Evolutionary conservation across 2,329 filamentous ascomycete genomes (phyloP), one percentile per base, ranked within the genome.

Genomic region (Alternaria gaisen): DNA sequence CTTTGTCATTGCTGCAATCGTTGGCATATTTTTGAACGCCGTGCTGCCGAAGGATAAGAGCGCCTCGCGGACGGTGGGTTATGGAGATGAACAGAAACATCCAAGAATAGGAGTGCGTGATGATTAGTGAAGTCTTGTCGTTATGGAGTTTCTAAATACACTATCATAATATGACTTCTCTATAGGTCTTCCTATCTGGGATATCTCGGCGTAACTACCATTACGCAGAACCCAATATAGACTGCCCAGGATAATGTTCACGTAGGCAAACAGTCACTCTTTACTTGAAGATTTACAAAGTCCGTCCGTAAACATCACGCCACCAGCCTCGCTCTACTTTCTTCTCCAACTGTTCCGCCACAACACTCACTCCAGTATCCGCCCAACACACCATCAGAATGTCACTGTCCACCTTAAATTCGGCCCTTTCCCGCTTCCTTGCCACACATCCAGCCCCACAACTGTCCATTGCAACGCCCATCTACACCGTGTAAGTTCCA

Each of bases 1-100:
- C 0, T 80, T 80, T 58, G 80, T 81, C 56, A 73, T 83, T 51
- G 80, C 80, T 5, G 80, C 64, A 32, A 66, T 75, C 38, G 67
- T 73, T 8, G 69, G 70, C 10, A 64, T 82, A 0, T 78, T 82
- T 40, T 63, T 83, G 63, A 83, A 83, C 61, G 60, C 77, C n/a
- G 70, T 81, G 16, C 63, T 83, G 28, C 79, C 80, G 2, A 71
- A 74, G 51, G 79, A 80, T 24, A 65, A 38, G 24, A 32, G 32
- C 14, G 24, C 40, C 7, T 20, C 34, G 20, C 16, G 40, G 11
- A 11, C 44, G 11, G 24, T 16, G 8, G 47, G 55, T 18, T 62
- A 64, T 48, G 52, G 65, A 4, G 53, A 69, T 53, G 61, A 56
- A 26, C 51, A 57, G 18, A 59, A 48, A 18, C 59, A 68, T 51